Percentiles rank a stretch among this genome's conserved stretches.
phyloP scores from a whole-genome alignment of 2,329 filamentous ascomycete species.

The Microthyrium microscopicum region DNA sequence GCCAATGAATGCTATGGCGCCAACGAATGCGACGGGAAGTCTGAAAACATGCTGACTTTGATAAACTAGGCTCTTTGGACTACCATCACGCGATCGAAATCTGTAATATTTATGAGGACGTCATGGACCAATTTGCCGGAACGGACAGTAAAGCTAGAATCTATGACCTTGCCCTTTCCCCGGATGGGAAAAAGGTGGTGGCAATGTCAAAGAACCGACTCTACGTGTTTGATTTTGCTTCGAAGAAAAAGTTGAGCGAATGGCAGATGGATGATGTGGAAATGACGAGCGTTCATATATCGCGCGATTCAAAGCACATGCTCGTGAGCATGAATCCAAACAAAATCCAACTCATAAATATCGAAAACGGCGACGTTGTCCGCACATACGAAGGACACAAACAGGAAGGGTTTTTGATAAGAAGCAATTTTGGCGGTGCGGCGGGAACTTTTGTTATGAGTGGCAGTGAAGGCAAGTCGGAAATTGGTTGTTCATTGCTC shows the following conservation, averaged over 20 bases:
- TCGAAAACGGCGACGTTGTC: constrained; percentile 53
- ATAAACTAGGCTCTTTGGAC: constrained; percentile 25
- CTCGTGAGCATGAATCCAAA: constrained; percentile 69
- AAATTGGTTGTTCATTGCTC: constrained; percentile 2
- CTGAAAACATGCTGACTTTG: no score
- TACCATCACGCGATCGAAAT: constrained; percentile 19
- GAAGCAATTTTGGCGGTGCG: constrained; percentile 73
- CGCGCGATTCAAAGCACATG: constrained; percentile 61
- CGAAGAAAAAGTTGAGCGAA: constrained; percentile 57
- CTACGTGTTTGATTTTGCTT: constrained; percentile 67
- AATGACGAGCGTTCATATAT: constrained; percentile 67
- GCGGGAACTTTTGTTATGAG: constrained; percentile 83
- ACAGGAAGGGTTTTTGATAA: constrained; percentile 63
- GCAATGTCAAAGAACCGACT: constrained; percentile 58
- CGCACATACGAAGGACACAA: constrained; percentile 60
- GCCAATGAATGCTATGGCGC: no score
- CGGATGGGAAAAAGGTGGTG: constrained; percentile 63
- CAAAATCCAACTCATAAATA: constrained; percentile 62
- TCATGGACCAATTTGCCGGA: constrained; percentile 28
- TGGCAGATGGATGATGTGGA: constrained; percentile 51
- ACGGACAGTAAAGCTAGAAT: constrained; percentile 52
- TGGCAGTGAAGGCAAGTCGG: constrained; percentile 66
- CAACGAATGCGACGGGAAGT: no score
- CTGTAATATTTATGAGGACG: constrained; percentile 49
- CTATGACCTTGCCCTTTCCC: constrained; percentile 70